A percentile compares a stretch with the other conserved stretches of the same genome.
Evolutionary conservation across 176 grass and related monocot species (phyloP).

Genomic region (Zea luxurians): DNA sequence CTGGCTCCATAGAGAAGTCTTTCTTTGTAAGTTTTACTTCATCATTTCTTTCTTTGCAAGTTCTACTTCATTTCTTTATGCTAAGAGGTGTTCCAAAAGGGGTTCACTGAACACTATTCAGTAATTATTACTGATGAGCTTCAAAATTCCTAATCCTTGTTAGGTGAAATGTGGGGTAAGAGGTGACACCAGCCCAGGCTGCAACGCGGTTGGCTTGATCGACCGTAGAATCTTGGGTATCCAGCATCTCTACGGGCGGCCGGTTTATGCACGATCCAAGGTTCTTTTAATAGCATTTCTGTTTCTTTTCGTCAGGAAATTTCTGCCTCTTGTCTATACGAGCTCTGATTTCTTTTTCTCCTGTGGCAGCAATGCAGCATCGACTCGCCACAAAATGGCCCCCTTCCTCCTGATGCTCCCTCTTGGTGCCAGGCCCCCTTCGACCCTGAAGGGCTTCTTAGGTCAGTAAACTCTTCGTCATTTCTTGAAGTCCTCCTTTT

Average conservation of each 20-base stretch:
- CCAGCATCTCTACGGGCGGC: constrained; percentile 74
- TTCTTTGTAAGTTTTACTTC: constrained; percentile 51
- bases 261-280: constrained; percentile 76
- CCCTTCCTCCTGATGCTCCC: constrained; percentile 62
- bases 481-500: neutral
- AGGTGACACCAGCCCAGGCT: constrained; percentile 71
- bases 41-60: constrained; percentile 40
- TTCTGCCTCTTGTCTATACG: neutral
- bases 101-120: neutral
- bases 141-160: neutral
- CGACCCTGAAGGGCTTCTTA: constrained; percentile 91
- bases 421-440: constrained; percentile 97
- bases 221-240: constrained; percentile 83
- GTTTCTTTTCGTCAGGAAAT: neutral
- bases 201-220: constrained; percentile 86
- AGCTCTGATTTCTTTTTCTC: constrained; percentile 19
- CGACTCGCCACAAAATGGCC: constrained; percentile 60
- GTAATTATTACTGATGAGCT: neutral
- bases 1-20: constrained; percentile 42
- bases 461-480: constrained; percentile 44
- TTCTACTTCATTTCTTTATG: constrained; percentile 17
- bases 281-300: constrained; percentile 33
- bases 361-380: constrained; percentile 71
- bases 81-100: neutral
- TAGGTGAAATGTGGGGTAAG: constrained; percentile 85